These are phyloP conservation scores for Isoetes taiwanensis DNA, from an alignment of 75 land plant genomes.

Conservation along the genomic window DNA sequence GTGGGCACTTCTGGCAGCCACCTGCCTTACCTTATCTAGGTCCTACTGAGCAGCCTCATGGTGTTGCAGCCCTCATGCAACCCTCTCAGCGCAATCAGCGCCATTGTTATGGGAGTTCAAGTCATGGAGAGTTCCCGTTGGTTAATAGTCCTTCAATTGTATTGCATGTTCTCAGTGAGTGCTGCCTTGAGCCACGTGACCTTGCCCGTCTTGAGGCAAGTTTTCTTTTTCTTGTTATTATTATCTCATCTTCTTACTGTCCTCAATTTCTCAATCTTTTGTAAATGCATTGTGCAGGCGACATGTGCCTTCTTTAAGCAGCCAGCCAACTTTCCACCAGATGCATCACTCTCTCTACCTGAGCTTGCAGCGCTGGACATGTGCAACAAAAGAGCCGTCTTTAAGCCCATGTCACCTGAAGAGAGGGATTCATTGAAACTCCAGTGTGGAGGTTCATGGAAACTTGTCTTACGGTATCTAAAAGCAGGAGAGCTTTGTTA, in stretches of 20 bases:
- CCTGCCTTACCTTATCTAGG: not conserved
- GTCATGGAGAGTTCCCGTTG: conserved; percentile 69
- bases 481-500: conserved; percentile 55
- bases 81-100: conserved; percentile 28
- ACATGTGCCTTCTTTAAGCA: conserved; percentile 67
- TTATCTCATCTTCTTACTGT: not conserved
- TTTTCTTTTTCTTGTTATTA: conserved; percentile 3
- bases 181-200: conserved; percentile 64
- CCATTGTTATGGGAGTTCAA: conserved; percentile 47
- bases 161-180: conserved; percentile 67
- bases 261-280: not conserved
- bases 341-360: conserved; percentile 46
- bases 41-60: conserved; percentile 8
- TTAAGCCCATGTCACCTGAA: conserved; percentile 47
- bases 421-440: conserved; percentile 38
- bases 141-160: conserved; percentile 69
- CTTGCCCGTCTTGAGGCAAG: conserved; percentile 84
- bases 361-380: conserved; percentile 84
- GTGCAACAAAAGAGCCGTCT: conserved; percentile 63
- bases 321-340: conserved; percentile 69
- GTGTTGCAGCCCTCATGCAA: conserved; percentile 9
- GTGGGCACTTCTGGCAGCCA: conserved; percentile 3
- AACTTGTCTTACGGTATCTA: conserved; percentile 57
- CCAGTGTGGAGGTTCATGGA: conserved; percentile 81
- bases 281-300: conserved; percentile 30